Percentiles rank a stretch among this genome's conserved stretches.
These are phyloP conservation scores for Huntiella bhutanensis DNA, from an alignment of 2,329 filamentous ascomycete genomes.

Conservation along the genomic window DNA sequence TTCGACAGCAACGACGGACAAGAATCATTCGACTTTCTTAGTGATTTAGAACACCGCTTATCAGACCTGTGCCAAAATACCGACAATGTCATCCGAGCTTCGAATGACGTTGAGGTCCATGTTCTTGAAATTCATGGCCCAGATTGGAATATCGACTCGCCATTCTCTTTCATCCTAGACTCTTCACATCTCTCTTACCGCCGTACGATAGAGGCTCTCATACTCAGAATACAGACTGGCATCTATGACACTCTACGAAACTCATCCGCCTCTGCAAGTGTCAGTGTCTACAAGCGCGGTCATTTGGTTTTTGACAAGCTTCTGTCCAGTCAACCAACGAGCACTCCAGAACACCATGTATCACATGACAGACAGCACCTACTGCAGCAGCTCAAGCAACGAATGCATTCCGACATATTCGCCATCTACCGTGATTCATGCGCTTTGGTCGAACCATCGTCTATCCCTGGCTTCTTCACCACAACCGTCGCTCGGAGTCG, in stretches of 20 bases:
- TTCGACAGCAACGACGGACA: slow-evolving; percentile 24
- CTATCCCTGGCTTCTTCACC: slow-evolving; percentile 16
- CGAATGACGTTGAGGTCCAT: slow-evolving; percentile 30
- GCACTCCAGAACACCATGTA: slow-evolving; percentile 16
- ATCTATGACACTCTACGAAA: slow-evolving; percentile 29
- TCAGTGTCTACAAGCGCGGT: slow-evolving; percentile 32
- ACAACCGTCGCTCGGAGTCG: slow-evolving; percentile 4
- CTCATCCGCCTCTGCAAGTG: slow-evolving; percentile 26
- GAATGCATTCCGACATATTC: slow-evolving; percentile 29
- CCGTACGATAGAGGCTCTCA: slow-evolving; percentile 27
- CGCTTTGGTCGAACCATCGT: slow-evolving; percentile 19
- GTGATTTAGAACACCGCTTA: slow-evolving; percentile 21
- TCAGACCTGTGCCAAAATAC: slow-evolving; percentile 21
- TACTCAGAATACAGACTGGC: slow-evolving; percentile 32
- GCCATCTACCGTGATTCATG: slow-evolving; percentile 33
- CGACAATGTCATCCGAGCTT: slow-evolving; percentile 22
- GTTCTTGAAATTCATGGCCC: slow-evolving; percentile 27
- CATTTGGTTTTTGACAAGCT: slow-evolving; percentile 33
- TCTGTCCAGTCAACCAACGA: slow-evolving; percentile 22
- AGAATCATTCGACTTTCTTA: slow-evolving; percentile 27
- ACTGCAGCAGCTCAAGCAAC: slow-evolving; percentile 23
- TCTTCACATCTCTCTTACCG: slow-evolving; percentile 24
- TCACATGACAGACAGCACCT: slow-evolving; percentile 19
- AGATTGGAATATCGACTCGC: slow-evolving; percentile 28
- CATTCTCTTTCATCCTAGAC: slow-evolving; percentile 26